phyloP scores from a whole-genome alignment of 257 asterid species.

The Solanum chiquidenum region DNA sequence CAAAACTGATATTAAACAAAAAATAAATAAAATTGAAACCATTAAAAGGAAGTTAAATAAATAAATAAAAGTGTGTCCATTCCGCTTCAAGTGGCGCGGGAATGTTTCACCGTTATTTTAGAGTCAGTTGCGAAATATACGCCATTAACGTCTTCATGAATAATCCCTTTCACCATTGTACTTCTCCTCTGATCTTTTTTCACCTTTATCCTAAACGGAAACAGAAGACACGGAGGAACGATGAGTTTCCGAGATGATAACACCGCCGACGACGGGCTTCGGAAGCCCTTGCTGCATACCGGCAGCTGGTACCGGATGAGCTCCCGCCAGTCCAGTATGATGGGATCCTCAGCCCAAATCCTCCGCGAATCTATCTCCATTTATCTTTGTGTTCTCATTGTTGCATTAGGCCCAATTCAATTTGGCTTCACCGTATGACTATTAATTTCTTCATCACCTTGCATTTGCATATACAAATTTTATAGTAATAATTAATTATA shows the following conservation, averaged over 20 bases:
- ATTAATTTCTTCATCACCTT: neutral
- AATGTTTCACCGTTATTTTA: neutral
- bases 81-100: neutral
- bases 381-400: slow-evolving; percentile 59
- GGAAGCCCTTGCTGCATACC: slow-evolving; percentile 75
- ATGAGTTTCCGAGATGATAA: slow-evolving; percentile 30
- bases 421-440: slow-evolving; percentile 55
- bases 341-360: slow-evolving; percentile 46
- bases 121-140: neutral
- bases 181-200: neutral
- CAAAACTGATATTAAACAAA: neutral
- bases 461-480: neutral
- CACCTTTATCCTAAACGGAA: neutral
- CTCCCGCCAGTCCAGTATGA: slow-evolving; percentile 48
- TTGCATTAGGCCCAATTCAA: slow-evolving; percentile 79
- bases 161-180: neutral
- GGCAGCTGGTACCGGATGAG: slow-evolving; percentile 90
- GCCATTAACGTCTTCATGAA: neutral
- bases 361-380: slow-evolving; percentile 64
- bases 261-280: slow-evolving; percentile 58
- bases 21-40: neutral
- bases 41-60: neutral
- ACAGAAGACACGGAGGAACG: neutral
- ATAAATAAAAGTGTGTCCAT: neutral
- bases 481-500: neutral